These are phyloP conservation scores for Hylodesmum podocarpum DNA, from an alignment of 306 rosid species.

Conservation along the genomic window DNA sequence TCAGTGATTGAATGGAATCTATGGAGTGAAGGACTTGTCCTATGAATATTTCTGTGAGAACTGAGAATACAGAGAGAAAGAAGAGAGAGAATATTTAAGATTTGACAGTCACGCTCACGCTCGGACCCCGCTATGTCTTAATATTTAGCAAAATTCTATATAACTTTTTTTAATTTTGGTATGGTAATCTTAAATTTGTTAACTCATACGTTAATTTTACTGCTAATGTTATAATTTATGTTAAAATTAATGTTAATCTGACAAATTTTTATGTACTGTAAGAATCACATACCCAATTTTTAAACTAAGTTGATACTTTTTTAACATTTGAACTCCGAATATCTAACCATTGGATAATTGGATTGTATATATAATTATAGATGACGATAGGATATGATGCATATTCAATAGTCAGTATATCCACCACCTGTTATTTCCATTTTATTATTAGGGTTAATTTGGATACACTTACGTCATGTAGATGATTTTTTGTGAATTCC, in stretches of 20 bases:
- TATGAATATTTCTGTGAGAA: slow-evolving; percentile 38
- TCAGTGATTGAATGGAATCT: slow-evolving; percentile 76
- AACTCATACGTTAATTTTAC: no score
- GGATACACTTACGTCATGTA: background rate
- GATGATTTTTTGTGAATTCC: background rate
- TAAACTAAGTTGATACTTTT: no score
- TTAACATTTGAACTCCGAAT: no score
- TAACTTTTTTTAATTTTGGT: no score
- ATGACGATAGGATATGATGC: slow-evolving; percentile 7
- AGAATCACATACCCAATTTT: no score
- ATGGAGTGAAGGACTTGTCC: slow-evolving; percentile 39
- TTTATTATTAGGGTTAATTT: background rate
- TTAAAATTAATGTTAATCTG: no score
- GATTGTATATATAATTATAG: no score
- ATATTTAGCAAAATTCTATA: slow-evolving; percentile 41
- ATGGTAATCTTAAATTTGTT: no score
- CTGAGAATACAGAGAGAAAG: background rate
- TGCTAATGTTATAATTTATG: no score
- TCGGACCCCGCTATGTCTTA: slow-evolving; percentile 52
- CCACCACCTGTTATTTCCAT: slow-evolving; percentile 21
- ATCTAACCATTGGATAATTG: no score
- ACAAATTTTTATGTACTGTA: no score
- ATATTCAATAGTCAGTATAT: slow-evolving; percentile 5
- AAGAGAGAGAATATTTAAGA: slow-evolving; percentile 60
- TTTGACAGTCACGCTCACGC: slow-evolving; percentile 80